phyloP scores from a whole-genome alignment of 352 stramenopile species.

The Paralagenidium karlingii region DNA sequence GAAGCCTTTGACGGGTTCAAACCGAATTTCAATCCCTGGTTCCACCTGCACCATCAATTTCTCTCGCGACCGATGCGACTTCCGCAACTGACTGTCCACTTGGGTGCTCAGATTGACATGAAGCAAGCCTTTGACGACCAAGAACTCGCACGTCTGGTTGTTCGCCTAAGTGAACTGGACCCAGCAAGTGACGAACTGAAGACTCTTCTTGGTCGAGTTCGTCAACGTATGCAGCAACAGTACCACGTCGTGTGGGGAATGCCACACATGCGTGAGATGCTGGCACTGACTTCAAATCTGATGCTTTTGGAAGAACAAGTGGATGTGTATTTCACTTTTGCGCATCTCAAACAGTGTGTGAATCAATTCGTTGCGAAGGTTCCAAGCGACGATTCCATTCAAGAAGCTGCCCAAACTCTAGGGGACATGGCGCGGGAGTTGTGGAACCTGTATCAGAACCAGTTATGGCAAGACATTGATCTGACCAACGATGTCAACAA shows the following conservation, averaged over 20 bases:
- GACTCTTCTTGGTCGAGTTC: slow-evolving; percentile 11
- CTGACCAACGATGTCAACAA: slow-evolving; percentile 49
- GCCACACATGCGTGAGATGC: slow-evolving; percentile 25
- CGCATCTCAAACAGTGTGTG: slow-evolving; percentile 4
- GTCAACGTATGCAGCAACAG: slow-evolving; percentile 50
- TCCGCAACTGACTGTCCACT: slow-evolving; percentile 34
- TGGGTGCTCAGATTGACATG: slow-evolving; percentile 54
- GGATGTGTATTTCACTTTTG: slow-evolving; percentile 45
- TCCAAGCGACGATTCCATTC: slow-evolving; percentile 10
- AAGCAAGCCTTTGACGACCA: slow-evolving; percentile 19
- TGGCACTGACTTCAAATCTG: slow-evolving; percentile 38
- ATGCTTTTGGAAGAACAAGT: slow-evolving; percentile 50
- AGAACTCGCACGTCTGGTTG: slow-evolving; percentile 20
- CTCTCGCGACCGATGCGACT: slow-evolving; percentile 38
- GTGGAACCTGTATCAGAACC: slow-evolving; percentile 73
- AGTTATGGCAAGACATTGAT: slow-evolving; percentile 58
- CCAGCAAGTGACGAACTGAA: slow-evolving; percentile 1
- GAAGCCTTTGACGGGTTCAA: slow-evolving; percentile 13
- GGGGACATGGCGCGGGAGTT: slow-evolving; percentile 34
- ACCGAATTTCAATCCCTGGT: slow-evolving; percentile 49
- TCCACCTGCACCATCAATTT: slow-evolving; percentile 27
- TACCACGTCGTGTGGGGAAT: slow-evolving; percentile 49
- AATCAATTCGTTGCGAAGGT: background rate
- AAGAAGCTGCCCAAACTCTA: slow-evolving; percentile 13
- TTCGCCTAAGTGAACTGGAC: slow-evolving; percentile 6